Percentiles rank a stretch among this genome's conserved stretches.
Evolutionary conservation across 2,329 filamentous ascomycete species (phyloP).

Genomic region (Phialophora verrucosa): DNA sequence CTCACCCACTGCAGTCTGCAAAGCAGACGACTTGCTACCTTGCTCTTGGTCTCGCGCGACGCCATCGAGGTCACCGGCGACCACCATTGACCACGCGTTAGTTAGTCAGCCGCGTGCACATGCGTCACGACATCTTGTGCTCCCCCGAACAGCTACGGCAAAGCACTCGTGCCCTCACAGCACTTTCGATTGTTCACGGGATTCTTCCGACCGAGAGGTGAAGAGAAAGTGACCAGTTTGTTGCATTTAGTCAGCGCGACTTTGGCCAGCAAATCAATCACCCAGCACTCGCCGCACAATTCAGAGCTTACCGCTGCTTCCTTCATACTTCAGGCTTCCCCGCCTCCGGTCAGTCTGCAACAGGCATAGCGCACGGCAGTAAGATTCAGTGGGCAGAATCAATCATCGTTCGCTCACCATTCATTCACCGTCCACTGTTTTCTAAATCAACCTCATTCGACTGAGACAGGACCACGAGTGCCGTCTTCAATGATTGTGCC

Average conservation of each 20-base stretch:
- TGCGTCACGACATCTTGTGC: background rate
- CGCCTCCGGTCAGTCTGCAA: background rate
- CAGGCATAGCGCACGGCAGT: background rate
- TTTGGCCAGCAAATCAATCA: background rate
- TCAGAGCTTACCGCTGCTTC: background rate
- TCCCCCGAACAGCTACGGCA: background rate
- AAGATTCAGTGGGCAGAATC: background rate
- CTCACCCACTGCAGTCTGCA: background rate
- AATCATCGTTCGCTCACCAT: background rate
- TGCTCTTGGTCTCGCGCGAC: background rate
- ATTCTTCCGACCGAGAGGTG: background rate
- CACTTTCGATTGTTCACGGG: background rate
- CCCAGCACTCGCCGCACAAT: background rate
- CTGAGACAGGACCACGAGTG: background rate
- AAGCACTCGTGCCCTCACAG: background rate
- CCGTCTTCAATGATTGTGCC: conserved; percentile 14
- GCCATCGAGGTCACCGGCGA: background rate
- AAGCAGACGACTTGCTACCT: background rate
- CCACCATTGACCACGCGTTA: background rate
- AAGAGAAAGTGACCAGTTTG: background rate
- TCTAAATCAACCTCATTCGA: conserved; percentile 3
- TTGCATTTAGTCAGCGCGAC: conserved; percentile 3
- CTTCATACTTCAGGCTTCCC: background rate
- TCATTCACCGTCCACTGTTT: background rate
- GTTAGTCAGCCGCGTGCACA: background rate